Evolutionary conservation across 2,329 filamentous ascomycete species (phyloP).

Genomic region (Microdochium bolleyi): DNA sequence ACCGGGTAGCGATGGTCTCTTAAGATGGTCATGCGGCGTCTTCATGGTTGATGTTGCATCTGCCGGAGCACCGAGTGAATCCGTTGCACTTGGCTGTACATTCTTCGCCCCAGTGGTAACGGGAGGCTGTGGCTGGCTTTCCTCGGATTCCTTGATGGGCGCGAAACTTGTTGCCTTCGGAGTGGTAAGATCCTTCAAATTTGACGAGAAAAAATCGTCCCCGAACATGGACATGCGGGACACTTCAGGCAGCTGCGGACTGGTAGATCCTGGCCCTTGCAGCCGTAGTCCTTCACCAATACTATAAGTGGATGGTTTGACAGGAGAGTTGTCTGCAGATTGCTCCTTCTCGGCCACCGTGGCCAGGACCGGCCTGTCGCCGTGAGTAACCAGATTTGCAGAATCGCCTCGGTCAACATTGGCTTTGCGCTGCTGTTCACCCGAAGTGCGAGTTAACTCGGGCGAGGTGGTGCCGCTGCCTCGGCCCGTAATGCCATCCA

Average conservation of each 20-base stretch:
- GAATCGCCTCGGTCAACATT: constrained; percentile 24
- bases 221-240: constrained; percentile 53
- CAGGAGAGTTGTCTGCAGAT: background rate
- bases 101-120: background rate
- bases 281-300: background rate
- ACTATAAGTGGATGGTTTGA: background rate
- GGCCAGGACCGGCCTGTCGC: constrained; percentile 34
- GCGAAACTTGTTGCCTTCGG: background rate
- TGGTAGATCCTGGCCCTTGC: constrained; percentile 23
- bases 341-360: constrained; percentile 46
- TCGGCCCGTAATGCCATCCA: constrained; percentile 37
- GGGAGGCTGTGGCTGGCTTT: background rate
- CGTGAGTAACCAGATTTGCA: constrained; percentile 22
- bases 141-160: background rate
- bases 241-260: constrained; percentile 49
- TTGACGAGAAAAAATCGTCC: constrained; percentile 44
- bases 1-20: constrained; percentile 17
- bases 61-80: constrained; percentile 1
- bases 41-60: constrained; percentile 1
- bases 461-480: constrained; percentile 15
- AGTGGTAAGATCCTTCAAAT: constrained; percentile 3
- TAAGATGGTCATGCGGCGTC: background rate
- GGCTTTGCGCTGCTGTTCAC: constrained; percentile 13
- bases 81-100: background rate
- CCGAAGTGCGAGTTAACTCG: constrained; percentile 9